Conservation (phyloP, 2,329 filamentous ascomycete species). For the Stagonosporopsis chrysanthemi region DNA sequence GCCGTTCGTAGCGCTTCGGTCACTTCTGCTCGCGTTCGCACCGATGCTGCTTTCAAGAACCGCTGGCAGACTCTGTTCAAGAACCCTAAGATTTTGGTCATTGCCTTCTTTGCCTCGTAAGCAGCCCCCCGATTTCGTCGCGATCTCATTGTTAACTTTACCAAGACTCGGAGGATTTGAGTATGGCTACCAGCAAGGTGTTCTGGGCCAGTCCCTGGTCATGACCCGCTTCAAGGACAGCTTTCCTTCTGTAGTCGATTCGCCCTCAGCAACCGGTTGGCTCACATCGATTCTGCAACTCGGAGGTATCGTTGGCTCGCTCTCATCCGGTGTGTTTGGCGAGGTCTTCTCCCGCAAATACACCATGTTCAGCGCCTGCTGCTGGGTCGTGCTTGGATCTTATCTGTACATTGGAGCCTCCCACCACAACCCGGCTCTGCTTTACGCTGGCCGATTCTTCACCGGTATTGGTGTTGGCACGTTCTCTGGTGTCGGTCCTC, state of each 20-base stretch:
- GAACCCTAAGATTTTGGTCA: slow-evolving; percentile 40
- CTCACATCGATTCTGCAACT: slow-evolving; percentile 61
- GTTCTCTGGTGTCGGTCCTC: slow-evolving; percentile 55
- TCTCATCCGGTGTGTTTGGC: slow-evolving; percentile 58
- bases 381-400: slow-evolving; percentile 50
- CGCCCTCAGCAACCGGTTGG: slow-evolving; percentile 59
- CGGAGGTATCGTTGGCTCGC: slow-evolving; percentile 59
- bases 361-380: slow-evolving; percentile 60
- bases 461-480: slow-evolving; percentile 60
- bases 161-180: slow-evolving; percentile 59
- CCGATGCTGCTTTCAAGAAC: slow-evolving; percentile 37
- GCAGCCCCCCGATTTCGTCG: not conserved
- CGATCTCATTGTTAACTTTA: not conserved
- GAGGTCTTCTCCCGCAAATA: slow-evolving; percentile 61
- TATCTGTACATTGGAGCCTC: slow-evolving; percentile 57
- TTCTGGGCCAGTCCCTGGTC: slow-evolving; percentile 62
- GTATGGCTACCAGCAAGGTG: slow-evolving; percentile 64
- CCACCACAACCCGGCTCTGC: slow-evolving; percentile 49
- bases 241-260: slow-evolving; percentile 58
- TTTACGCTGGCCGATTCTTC: slow-evolving; percentile 60
- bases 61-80: slow-evolving; percentile 36
- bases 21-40: slow-evolving; percentile 34
- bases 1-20: slow-evolving; percentile 35
- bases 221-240: slow-evolving; percentile 61
- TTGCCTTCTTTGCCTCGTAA: slow-evolving; percentile 44